These are phyloP conservation scores for Phytophthora fragariae DNA, from an alignment of 352 stramenopile genomes.

Conservation along the genomic window DNA sequence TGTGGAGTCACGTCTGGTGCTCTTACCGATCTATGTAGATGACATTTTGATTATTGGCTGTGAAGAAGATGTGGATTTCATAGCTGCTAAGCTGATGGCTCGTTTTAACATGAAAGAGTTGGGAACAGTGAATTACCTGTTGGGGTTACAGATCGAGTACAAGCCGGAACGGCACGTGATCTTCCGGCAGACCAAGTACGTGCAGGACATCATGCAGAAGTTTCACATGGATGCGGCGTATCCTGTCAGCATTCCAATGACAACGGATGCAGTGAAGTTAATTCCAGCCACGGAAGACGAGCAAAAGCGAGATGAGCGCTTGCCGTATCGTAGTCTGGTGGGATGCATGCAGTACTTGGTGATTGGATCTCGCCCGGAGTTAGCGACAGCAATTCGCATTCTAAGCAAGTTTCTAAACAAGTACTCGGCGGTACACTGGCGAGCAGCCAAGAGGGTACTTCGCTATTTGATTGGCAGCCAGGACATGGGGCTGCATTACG, in stretches of 20 bases:
- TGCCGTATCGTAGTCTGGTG: conserved; percentile 19
- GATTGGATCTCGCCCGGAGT: conserved; percentile 5
- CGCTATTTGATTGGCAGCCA: conserved; percentile 13
- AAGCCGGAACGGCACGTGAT: conserved; percentile 6
- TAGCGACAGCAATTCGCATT: conserved; percentile 10
- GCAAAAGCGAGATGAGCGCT: background rate
- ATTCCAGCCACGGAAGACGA: conserved; percentile 1
- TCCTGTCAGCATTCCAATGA: conserved; percentile 18
- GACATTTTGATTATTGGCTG: conserved; percentile 14
- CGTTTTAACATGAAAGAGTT: conserved; percentile 17
- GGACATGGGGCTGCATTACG: conserved; percentile 15
- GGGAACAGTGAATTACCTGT: conserved; percentile 13
- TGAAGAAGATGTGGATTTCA: conserved; percentile 10
- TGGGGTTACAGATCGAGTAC: conserved; percentile 17
- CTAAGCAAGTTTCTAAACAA: conserved; percentile 16
- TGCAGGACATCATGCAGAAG: conserved; percentile 19
- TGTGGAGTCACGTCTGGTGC: background rate
- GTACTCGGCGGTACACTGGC: conserved; percentile 12
- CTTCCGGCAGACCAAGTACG: conserved; percentile 25
- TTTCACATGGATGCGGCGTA: conserved; percentile 15
- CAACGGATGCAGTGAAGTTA: conserved; percentile 8
- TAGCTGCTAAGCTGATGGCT: background rate
- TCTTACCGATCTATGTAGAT: conserved; percentile 14
- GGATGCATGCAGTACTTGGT: conserved; percentile 21
- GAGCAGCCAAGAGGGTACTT: conserved; percentile 15